phyloP scores from a whole-genome alignment of 148 eudicot species.

The Pharnaceum exiguum region DNA sequence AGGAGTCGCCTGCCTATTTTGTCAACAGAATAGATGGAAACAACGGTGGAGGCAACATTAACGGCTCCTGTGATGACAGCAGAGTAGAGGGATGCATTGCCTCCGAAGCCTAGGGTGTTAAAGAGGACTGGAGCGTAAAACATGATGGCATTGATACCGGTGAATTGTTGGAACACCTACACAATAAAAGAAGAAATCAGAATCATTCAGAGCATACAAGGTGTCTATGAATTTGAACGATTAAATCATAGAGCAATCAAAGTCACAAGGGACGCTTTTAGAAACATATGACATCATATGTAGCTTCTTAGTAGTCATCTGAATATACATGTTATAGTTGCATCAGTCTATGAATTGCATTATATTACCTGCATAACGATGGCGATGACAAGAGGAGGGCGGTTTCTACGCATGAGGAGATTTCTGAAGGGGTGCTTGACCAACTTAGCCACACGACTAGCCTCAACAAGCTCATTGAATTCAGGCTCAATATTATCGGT shows the following conservation, averaged over 20 bases:
- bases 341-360: neutral
- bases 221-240: too few relatives aligned
- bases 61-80: conserved; percentile 84
- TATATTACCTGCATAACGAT: conserved; percentile 22
- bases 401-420: conserved; percentile 54
- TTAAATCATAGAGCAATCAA: too few relatives aligned
- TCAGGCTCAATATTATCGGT: conserved; percentile 85
- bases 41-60: conserved; percentile 71
- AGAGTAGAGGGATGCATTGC: conserved; percentile 75
- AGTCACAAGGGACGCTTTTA: too few relatives aligned
- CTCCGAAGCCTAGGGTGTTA: conserved; percentile 70
- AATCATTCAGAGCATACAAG: too few relatives aligned
- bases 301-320: too few relatives aligned
- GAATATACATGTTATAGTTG: neutral
- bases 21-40: conserved; percentile 84
- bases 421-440: conserved; percentile 83
- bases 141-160: conserved; percentile 96
- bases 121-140: conserved; percentile 94
- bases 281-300: too few relatives aligned
- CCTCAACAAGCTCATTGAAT: conserved; percentile 72
- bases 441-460: conserved; percentile 59
- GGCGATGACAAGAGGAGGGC: conserved; percentile 79
- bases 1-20: conserved; percentile 71
- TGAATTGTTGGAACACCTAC: conserved; percentile 89
- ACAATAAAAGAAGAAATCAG: neutral